Percentiles rank a stretch among this genome's conserved stretches.
Evolutionary conservation across 108 stramenopile genomes (phyloP).

Genomic region (Fragilaria crotonensis): DNA sequence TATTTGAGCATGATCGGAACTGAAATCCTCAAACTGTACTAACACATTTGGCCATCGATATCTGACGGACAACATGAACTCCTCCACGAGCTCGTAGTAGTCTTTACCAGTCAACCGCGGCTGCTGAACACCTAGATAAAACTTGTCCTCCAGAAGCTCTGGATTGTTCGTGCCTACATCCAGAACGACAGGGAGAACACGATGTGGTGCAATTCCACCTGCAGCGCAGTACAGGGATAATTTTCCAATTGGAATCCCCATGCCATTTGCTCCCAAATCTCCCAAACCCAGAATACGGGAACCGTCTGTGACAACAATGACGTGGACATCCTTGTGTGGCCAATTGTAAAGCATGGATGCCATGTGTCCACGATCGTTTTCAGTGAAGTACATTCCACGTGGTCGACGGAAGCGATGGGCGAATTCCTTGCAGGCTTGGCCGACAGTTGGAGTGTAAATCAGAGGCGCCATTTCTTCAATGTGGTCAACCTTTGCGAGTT

Average conservation of each 20-base stretch:
- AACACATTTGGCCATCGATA: slow-evolving; percentile 90
- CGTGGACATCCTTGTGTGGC: slow-evolving; percentile 92
- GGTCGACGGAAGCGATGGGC: slow-evolving; percentile 68
- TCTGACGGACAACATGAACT: slow-evolving; percentile 93
- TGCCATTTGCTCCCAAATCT: slow-evolving; percentile 95
- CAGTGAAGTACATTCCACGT: slow-evolving; percentile 93
- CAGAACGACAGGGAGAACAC: slow-evolving; percentile 91
- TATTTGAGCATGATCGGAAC: slow-evolving; percentile 68
- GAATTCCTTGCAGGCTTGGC: slow-evolving; percentile 92
- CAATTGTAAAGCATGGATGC: slow-evolving; percentile 94
- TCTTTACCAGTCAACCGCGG: slow-evolving; percentile 66
- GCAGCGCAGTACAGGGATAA: slow-evolving; percentile 91
- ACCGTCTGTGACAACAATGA: slow-evolving; percentile 98
- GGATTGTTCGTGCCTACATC: slow-evolving; percentile 99
- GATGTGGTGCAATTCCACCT: slow-evolving; percentile 94
- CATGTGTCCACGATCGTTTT: slow-evolving; percentile 89
- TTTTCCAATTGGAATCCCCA: slow-evolving; percentile 94
- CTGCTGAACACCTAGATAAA: slow-evolving; percentile 89
- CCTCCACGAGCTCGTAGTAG: slow-evolving; percentile 89
- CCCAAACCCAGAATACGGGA: slow-evolving; percentile 93
- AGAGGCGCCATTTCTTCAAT: slow-evolving; percentile 94
- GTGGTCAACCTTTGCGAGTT: slow-evolving; percentile 47
- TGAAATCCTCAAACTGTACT: slow-evolving; percentile 99
- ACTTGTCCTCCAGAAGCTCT: slow-evolving; percentile 79
- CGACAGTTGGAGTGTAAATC: slow-evolving; percentile 99